Conservation (phyloP, 2,329 filamentous ascomycete genomes). For the Hypoxylon sp. region DNA sequence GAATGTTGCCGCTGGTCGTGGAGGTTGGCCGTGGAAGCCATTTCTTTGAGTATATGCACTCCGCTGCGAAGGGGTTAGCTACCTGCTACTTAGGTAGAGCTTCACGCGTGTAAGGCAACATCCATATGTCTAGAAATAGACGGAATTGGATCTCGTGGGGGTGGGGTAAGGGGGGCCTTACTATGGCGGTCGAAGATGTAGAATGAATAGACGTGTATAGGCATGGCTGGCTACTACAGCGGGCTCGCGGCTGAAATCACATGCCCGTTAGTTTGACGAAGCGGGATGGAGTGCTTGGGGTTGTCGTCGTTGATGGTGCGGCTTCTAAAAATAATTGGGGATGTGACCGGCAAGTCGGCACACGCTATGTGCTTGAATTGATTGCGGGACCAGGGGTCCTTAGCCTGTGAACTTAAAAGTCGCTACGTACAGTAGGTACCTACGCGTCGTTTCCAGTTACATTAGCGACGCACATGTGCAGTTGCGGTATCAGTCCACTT, state of each 20-base stretch:
- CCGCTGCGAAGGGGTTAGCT: constrained; percentile 69
- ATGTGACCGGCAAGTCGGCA: constrained; percentile 41
- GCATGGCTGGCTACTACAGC: constrained; percentile 69
- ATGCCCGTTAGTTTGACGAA: constrained; percentile 39
- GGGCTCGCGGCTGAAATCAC: constrained; percentile 46
- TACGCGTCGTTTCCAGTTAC: too few species aligned
- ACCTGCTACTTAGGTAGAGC: constrained; percentile 9
- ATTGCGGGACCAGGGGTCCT: constrained; percentile 34
- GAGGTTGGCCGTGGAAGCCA: constrained; percentile 72
- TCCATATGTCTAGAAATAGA: too few species aligned
- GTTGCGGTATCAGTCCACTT: not conserved
- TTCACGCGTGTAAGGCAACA: not conserved
- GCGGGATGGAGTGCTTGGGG: constrained; percentile 14
- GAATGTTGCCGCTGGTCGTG: constrained; percentile 41
- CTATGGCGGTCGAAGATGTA: constrained; percentile 99
- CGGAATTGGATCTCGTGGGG: not conserved
- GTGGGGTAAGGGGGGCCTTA: constrained; percentile 59
- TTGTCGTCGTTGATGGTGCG: constrained; percentile 14
- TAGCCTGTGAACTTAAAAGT: constrained; percentile 11
- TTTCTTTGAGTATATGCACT: constrained; percentile 94
- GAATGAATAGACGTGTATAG: constrained; percentile 85
- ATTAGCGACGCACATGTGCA: not conserved
- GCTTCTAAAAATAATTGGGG: constrained; percentile 40
- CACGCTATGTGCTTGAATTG: constrained; percentile 23
- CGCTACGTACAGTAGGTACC: constrained; percentile 23